A percentile compares a stretch with the other conserved stretches of the same genome.
Evolutionary conservation across 2,329 filamentous ascomycete genomes (phyloP).

Genomic region (Alternaria angustiovoidea): DNA sequence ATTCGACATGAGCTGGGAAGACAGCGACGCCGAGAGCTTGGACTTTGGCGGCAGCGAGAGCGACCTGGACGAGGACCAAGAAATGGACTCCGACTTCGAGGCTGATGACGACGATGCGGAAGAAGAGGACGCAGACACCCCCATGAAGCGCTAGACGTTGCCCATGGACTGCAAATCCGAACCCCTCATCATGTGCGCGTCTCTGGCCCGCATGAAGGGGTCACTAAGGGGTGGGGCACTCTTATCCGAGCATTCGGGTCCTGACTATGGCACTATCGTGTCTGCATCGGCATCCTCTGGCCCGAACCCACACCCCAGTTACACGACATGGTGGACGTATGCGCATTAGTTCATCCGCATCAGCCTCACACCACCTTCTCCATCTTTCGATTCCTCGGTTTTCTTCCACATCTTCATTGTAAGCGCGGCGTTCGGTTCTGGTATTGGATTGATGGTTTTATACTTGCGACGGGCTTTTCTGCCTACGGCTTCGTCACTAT

Average conservation of each 20-base stretch:
- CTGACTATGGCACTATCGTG: background rate
- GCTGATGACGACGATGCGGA: conserved; percentile 55
- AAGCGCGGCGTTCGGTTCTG: conserved; percentile 37
- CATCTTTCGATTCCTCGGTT: conserved; percentile 4
- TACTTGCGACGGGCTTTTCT: background rate
- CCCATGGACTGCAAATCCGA: background rate
- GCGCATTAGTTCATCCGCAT: conserved; percentile 14
- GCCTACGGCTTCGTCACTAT: conserved; percentile 9
- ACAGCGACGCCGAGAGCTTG: conserved; percentile 63
- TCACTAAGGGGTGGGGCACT: conserved; percentile 1
- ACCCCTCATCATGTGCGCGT: background rate
- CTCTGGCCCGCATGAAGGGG: background rate
- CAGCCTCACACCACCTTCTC: background rate
- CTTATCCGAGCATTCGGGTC: background rate
- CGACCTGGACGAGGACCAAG: conserved; percentile 63
- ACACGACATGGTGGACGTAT: background rate
- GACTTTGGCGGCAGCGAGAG: conserved; percentile 73
- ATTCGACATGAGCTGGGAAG: conserved; percentile 56
- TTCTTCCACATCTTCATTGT: conserved; percentile 17
- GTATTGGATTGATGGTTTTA: conserved; percentile 14
- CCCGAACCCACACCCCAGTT: background rate
- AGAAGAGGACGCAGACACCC: conserved; percentile 37
- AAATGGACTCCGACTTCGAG: conserved; percentile 66
- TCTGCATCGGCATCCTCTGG: background rate
- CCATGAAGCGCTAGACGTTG: conserved; percentile 16